Evolutionary conservation across 2,329 filamentous ascomycete genomes (phyloP), one percentile per base, ranked within the genome.

Genomic region (Fusarium torulosum): DNA sequence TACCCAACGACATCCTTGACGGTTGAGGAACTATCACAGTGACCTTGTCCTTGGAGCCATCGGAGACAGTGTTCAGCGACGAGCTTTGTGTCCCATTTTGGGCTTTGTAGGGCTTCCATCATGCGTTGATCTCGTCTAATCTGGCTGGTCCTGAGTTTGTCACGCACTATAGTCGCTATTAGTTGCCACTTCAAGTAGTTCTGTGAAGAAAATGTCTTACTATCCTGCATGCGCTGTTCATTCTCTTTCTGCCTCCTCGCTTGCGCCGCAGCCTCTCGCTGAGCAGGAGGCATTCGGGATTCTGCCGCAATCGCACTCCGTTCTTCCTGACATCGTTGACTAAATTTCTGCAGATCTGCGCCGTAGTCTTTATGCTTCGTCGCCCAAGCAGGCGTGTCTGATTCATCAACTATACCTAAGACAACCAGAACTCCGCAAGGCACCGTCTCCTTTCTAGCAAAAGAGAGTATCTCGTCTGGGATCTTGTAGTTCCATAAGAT

Each of bases 401-500:
- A 78, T 64, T 84, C 81, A 49, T 83, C 80, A 6, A 86, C 81
- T 5, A 86, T 70, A 20, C 76, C 79, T 1, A 89, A 74, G 20
- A 88, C 72, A n/a, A 87, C 86, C 27, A 89, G 79, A 27, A 88
- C 79, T 31, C 87, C 87, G 70, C 86, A 88, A 1, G 87, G 86
- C 1, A 90, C 81, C 1, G 84, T 84, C 19, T 84, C 82, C 29
- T 80, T 81, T 10, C 83, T 79, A 4, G 85, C 76, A 59, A 89
- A 86, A 1, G 77, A 64, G 2, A 88, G 70, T 6, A 88, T 75
- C 4, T 82, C 80, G 20, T 84, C 79, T 0, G 86, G 85, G 45
- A 88, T 87, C 56, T 82, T 81, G 77, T 87, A 88, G 72, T 84
- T 86, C 87, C 87, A 89, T 4, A 89, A 78, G 11, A 88, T 80